Conservation (phyloP, 495 filamentous ascomycete genomes). For the Daldinia decipiens region DNA sequence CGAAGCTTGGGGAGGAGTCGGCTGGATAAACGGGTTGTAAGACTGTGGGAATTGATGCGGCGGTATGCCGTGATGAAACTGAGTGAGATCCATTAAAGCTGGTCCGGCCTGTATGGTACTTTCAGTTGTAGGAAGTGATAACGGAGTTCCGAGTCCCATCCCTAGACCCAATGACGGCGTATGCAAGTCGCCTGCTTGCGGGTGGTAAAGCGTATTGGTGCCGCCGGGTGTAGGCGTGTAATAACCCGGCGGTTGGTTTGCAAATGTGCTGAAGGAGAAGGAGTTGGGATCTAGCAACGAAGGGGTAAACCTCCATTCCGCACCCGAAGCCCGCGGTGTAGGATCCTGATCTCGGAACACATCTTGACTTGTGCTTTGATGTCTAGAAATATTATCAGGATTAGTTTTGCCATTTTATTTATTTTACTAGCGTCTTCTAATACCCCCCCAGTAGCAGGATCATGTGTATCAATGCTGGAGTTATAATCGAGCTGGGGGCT, state of each 20-base stretch:
- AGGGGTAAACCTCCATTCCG: conserved; percentile 85
- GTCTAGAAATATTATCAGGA: conserved; percentile 41
- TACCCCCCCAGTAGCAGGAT: conserved; percentile 17
- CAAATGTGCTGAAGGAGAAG: conserved; percentile 79
- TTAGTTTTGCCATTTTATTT: conserved; percentile 26
- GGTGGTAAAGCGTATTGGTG: conserved; percentile 83
- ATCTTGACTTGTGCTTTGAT: conserved; percentile 54
- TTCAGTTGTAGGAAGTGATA: conserved; percentile 79
- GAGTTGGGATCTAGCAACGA: conserved; percentile 87
- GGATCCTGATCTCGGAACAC: conserved; percentile 80
- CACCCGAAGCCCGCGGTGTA: conserved; percentile 77
- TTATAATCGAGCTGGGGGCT: conserved; percentile 33
- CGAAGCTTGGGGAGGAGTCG: conserved; percentile 62
- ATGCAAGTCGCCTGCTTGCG: conserved; percentile 88
- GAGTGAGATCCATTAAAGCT: conserved; percentile 65
- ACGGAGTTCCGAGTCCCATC: conserved; percentile 80
- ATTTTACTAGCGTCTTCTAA: background rate
- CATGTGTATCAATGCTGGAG: conserved; percentile 20
- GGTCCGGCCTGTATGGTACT: conserved; percentile 64
- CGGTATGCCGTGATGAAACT: conserved; percentile 66
- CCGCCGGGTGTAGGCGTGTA: conserved; percentile 90
- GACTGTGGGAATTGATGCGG: conserved; percentile 73
- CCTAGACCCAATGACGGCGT: conserved; percentile 73
- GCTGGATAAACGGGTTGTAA: conserved; percentile 76
- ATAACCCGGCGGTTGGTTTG: conserved; percentile 81